Evolutionary conservation across 176 grass and related monocot genomes (phyloP), one percentile per base, ranked within the genome.

Genomic region (Musa itinerans): DNA sequence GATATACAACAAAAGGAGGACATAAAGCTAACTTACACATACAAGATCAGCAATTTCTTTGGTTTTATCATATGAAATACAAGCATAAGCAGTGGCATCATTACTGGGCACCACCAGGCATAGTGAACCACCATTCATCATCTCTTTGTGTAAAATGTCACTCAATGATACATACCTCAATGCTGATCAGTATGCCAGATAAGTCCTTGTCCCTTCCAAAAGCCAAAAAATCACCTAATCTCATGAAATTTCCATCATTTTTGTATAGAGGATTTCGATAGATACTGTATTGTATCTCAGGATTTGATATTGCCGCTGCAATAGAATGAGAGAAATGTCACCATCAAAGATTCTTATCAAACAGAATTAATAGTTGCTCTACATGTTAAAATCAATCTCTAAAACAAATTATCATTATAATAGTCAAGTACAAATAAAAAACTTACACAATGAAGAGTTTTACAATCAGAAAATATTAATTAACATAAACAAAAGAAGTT

Each of bases 161-260:
- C 57, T 61, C n/a, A 61, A 9, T 61, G 9, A n/a, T 43, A 65
- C 80, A 82, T 78, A 93, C 94, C 94, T 98, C 90, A 74, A 93
- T 58, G 34, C 49, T 91, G 79, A 98, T 89, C 82, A 98, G 69
- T 72, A 98, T 78, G 74, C 90, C 94, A 11, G 80, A 89, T 63
- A 97, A 81, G 81, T 89, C 84, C 78, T 89, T 91, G 69, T 83
- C 85, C 79, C 89, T 93, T 63, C 88, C 78, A 49, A 93, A 93
- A 34, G 71, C 19, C 75, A 97, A 54, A 81, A 97, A 97, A 27
- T 97, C 94, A 52, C 85, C 81, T 75, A 97, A 85, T 75, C 65
- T 91, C 87, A 89, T 86, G 84, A 83, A 97, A 53, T 87, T 93
- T 53, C 90, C 94, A 10, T 75, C 68, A 15, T 93, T 97, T 69